Base-by-base conservation (phyloP, 2,329 filamentous ascomycete species). In the Remersonia thermophila region DNA sequence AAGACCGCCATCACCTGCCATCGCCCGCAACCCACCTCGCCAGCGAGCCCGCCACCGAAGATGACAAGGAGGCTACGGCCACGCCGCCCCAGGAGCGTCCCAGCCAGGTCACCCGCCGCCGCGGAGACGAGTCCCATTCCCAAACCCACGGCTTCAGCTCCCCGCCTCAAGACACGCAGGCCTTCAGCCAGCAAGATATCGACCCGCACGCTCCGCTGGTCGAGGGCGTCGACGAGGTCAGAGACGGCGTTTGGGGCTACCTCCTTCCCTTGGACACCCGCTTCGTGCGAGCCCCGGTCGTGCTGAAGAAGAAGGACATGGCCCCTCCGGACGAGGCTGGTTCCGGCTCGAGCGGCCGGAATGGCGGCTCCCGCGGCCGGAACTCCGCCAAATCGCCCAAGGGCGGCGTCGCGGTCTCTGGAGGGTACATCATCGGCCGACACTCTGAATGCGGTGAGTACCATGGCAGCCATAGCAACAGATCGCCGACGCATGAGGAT, bases 181-280 rank as follows among this genome's bases (percentile, higher is more conserved):
- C 77, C 0, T 74, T 81, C n/a, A 87, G 83, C 7, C 91, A 98
- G 60, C 83, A 81, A 11, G 37, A 41, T 51, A 62, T 83, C 27
- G 78, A 84, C 46, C 77, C 81, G 3, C 74, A 84, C 18, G 65
- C 73, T 40, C 71, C 74, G 17, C 70, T 89, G 32, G 83, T 87
- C 44, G 85, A 93, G 38, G 83, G 93, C 3, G 74, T 87, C 44
- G 83, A 94, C 53, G 86, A 94, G 60, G 74, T 66, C 42, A 69
- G 73, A 31, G 83, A 93, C 55, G 85, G 85, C 7, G 85, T 96
- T 1, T 98, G 91, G 91, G 93, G 93, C 10, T 98, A 96, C 52
- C 66, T 98, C 4, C 74, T 94, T 36, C 85, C 89, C 2, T 63
- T 94, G 16, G 79, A 89, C 52, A 69, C 72, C 35, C 73, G 72